These are phyloP conservation scores for Xylariaceae sp. DNA, from an alignment of 2,329 filamentous ascomycete genomes.

Conservation along the genomic window DNA sequence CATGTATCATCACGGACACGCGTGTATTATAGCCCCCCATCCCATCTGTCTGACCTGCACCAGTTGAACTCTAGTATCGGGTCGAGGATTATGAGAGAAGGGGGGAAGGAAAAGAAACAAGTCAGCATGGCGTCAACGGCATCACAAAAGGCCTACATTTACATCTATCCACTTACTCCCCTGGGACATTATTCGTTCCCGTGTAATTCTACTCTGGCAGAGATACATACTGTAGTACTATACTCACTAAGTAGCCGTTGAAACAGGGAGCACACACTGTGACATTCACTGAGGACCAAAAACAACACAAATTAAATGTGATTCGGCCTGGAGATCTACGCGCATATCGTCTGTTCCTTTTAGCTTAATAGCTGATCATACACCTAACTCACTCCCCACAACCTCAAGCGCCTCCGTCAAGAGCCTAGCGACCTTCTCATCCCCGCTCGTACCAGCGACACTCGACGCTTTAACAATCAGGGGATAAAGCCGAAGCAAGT, in stretches of 20 bases:
- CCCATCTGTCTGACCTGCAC: constrained; percentile 6
- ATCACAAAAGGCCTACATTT: constrained; percentile 1
- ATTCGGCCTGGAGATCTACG: constrained; percentile 3
- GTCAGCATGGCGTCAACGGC: constrained; percentile 16
- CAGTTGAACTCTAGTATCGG: background rate
- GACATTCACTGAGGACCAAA: too few relatives aligned
- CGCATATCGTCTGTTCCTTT: background rate
- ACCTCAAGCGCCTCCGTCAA: constrained; percentile 59
- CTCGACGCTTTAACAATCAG: constrained; percentile 63
- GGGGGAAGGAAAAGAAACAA: background rate
- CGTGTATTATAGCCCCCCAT: background rate
- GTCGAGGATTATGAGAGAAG: background rate
- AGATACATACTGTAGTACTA: background rate
- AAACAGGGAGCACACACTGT: too few relatives aligned
- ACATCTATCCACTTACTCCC: background rate
- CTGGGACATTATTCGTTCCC: background rate
- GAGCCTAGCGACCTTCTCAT: constrained; percentile 56
- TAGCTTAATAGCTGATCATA: constrained; percentile 18
- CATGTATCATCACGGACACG: constrained; percentile 9
- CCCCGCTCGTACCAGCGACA: constrained; percentile 54
- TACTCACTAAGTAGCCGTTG: too few relatives aligned
- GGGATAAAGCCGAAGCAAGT: constrained; percentile 77
- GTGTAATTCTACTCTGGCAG: constrained; percentile 12
- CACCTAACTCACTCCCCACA: constrained; percentile 55
- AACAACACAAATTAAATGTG: too few relatives aligned